Evolutionary conservation across 805 yeast species (phyloP).

Genomic region (Candida alai): DNA sequence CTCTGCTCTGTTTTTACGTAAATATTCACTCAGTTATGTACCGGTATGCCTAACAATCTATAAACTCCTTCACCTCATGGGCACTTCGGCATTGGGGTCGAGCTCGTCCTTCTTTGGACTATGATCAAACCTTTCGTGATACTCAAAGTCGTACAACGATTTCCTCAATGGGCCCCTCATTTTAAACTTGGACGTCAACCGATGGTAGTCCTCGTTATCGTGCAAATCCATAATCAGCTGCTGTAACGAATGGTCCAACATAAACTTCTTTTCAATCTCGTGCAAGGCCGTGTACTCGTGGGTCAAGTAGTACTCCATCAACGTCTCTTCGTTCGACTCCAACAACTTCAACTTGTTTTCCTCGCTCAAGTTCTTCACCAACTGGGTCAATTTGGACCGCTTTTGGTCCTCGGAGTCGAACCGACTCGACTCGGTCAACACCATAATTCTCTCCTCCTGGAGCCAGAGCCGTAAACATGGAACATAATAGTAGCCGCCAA

Average conservation of each 20-base stretch:
- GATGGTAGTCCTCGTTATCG: conserved; percentile 20
- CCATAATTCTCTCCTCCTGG: conserved; percentile 11
- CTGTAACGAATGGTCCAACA: conserved; percentile 20
- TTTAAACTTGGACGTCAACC: conserved; percentile 21
- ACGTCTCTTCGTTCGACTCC: conserved; percentile 17
- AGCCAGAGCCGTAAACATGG: conserved; percentile 23
- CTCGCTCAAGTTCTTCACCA: conserved; percentile 13
- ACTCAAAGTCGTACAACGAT: conserved; percentile 23
- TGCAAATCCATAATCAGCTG: conserved; percentile 14
- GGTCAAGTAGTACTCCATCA: conserved; percentile 26
- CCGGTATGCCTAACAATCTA: too few relatives aligned
- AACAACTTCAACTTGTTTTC: conserved; percentile 22
- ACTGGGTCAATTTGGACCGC: conserved; percentile 12
- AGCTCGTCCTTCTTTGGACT: too few relatives aligned
- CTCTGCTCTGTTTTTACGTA: too few relatives aligned
- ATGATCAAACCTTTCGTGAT: conserved; percentile 18
- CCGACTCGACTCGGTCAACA: conserved; percentile 11
- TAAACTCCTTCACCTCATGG: too few relatives aligned
- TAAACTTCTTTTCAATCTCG: conserved; percentile 19
- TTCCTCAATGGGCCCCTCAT: conserved; percentile 25
- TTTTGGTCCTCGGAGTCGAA: conserved; percentile 12
- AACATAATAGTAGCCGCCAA: conserved; percentile 21
- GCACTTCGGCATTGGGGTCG: neutral
- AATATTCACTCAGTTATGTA: too few relatives aligned
- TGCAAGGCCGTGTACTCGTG: conserved; percentile 22